A percentile compares a stretch with the other conserved stretches of the same genome.
Evolutionary conservation across 2,329 filamentous ascomycete genomes (phyloP).

Genomic region (Ceratocystis smalleyi): DNA sequence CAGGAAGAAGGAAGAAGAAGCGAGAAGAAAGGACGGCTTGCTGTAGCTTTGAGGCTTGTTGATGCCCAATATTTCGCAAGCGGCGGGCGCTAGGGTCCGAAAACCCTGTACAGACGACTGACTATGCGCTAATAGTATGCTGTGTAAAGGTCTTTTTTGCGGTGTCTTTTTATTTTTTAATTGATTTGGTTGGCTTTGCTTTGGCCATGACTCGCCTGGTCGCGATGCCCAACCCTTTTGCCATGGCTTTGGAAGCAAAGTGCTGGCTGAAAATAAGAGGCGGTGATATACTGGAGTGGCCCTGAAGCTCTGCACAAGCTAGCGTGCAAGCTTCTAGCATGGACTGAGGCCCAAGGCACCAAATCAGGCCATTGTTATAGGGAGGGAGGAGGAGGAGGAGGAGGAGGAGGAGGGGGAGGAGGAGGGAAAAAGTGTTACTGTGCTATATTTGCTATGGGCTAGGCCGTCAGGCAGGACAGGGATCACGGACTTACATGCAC

Average conservation of each 20-base stretch:
- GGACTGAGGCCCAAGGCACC: background rate
- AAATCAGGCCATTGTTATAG: background rate
- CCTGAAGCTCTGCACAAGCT: background rate
- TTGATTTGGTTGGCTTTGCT: too few species aligned
- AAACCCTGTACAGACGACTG: background rate
- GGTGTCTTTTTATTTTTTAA: background rate
- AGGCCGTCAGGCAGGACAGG: background rate
- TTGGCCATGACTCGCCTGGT: too few species aligned
- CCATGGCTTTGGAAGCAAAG: too few species aligned
- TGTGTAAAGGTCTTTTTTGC: background rate
- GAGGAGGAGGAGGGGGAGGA: too few species aligned
- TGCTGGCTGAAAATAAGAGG: constrained; percentile 2
- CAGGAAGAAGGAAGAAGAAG: background rate
- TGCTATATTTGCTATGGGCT: background rate
- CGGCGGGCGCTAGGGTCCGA: background rate
- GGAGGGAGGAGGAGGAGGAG: too few species aligned
- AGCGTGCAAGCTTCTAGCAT: background rate
- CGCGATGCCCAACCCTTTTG: too few species aligned
- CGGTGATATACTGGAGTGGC: background rate
- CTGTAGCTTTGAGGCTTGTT: background rate
- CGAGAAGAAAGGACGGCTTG: background rate
- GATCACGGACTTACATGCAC: background rate
- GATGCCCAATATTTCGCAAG: background rate
- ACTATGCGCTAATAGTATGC: background rate
- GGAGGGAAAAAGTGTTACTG: background rate